Base-by-base conservation (phyloP, 2,329 filamentous ascomycete genomes). In the Pseudocercospora ulei region DNA sequence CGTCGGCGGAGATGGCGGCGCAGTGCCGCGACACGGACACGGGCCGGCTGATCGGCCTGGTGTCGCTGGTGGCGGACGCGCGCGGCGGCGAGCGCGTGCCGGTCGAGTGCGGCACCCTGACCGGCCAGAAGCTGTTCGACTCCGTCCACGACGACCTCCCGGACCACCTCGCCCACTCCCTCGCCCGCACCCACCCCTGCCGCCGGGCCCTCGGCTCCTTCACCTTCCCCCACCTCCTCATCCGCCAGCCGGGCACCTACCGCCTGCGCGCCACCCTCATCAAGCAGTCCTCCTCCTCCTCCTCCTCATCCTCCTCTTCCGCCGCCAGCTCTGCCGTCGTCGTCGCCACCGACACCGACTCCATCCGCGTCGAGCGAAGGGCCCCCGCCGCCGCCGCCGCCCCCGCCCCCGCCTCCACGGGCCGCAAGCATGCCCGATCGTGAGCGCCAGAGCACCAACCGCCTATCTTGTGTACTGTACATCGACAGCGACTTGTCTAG, bases 111-210 rank as follows among this genome's bases (percentile, higher is more conserved):
- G 52, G 51, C 23, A 51, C 50, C 8, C 41, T 59, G 19, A 54
- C 52, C 3, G 55, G 54, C 6, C 55, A 56, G 39, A 55, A 58
- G 36, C 50, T 57, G 46, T 54, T 56, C 40, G 56, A 58, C 44
- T 57, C 56, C 4, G 48, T 58, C 7, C 56, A 56, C 33, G 44
- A 50, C 7, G 49, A 56, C 8, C n/a, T 33, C 12, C 54, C 56
- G 3, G 50, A 50, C 13, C 39, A 52, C 28, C 50, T 49, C 30
- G 49, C 50, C 6, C 50, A 49, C 7, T 49, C 43, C 11, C 42
- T 58, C 24, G 50, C 49, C 2, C 44, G 46, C n/a, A 53, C 46
- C 38, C 49, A 56, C 29, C 51, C 55, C 16, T 52, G 43, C 16
- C 51, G 54, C n/a, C 38, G 52, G 1, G 40, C 48, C 1, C 34